Evolutionary conservation across 2,329 filamentous ascomycete species (phyloP), one percentile per base, ranked within the genome.

Genomic region (Alternaria longipes): DNA sequence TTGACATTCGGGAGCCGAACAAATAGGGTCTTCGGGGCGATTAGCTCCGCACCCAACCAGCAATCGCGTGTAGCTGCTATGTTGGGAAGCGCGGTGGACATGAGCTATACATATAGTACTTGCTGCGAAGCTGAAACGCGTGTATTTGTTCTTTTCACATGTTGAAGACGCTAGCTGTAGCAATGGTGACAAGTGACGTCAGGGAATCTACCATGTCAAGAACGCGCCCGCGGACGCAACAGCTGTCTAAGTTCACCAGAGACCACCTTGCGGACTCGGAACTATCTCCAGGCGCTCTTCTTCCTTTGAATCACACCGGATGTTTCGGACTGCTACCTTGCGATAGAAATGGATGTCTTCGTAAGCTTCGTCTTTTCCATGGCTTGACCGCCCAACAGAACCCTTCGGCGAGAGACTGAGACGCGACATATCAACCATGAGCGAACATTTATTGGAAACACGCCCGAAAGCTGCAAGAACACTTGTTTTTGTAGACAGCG

Each of bases 1-100:
- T 5, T 36, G 34, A 26, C 20, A 44, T 28, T 12, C 2, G 28
- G 18, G 36, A 44, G 20, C 26, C 36, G 52, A 59, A 38, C 24
- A 40, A 55, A 36, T 24, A 54, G 45, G 36, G 52, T 44, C 34
- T 34, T 59, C 56, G 52, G 56, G 11, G 22, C 5, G 26, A 47
- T 3, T 46, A 18, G 41, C 30, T 28, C 52, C 52, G 38, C 16
- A 42, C 40, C 7, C 20, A 24, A 24, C 40, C 5, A 42, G 40
- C 40, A 6, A 24, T 42, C 20, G 12, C 20, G 12, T 42, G 40
- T n/a, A 38, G 34, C 34, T n/a, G 34, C 34, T n/a, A 8, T n/a
- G 34, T 38, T 38, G 16, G 16, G 14, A n/a, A 38, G 7, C 6
- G 32, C 11, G 1, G 28, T 30, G 28, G 28, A 30, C 28, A 30